A percentile compares a stretch with the other conserved stretches of the same genome.
Conservation (phyloP, 305 asterid species). For the Fraxinus albicans region DNA sequence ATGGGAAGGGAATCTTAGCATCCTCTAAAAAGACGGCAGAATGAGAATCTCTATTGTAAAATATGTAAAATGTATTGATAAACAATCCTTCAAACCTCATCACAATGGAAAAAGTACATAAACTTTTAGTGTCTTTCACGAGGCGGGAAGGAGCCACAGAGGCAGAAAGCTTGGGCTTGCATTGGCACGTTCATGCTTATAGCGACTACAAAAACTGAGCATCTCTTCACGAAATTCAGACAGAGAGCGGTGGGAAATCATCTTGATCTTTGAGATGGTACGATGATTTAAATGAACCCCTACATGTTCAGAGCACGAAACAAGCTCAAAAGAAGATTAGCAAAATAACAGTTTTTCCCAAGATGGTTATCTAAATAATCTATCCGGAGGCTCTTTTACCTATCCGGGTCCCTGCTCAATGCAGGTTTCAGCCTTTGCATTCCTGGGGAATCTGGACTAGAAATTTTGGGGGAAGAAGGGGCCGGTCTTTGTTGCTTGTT, state of each 20-base stretch:
- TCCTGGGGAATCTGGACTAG: slow-evolving; percentile 33
- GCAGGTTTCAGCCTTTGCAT: slow-evolving; percentile 35
- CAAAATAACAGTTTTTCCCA: slow-evolving; percentile 31
- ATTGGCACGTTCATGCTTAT: slow-evolving; percentile 1
- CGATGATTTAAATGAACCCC: slow-evolving; percentile 60
- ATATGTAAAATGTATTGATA: slow-evolving; percentile 4
- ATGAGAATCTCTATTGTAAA: slow-evolving; percentile 19
- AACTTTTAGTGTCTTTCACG: background rate
- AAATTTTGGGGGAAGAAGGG: slow-evolving; percentile 33
- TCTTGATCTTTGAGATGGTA: slow-evolving; percentile 81
- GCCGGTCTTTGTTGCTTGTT: slow-evolving; percentile 35
- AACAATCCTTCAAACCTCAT: slow-evolving; percentile 12
- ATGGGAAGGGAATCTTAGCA: background rate
- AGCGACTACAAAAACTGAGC: slow-evolving; percentile 17
- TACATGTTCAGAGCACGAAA: slow-evolving; percentile 41
- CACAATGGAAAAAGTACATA: background rate
- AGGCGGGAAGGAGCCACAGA: slow-evolving; percentile 33
- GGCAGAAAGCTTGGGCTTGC: slow-evolving; percentile 47
- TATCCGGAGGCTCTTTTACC: slow-evolving; percentile 47
- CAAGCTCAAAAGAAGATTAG: slow-evolving; percentile 33
- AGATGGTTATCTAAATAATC: slow-evolving; percentile 11
- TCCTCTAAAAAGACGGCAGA: slow-evolving; percentile 22
- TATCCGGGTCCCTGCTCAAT: slow-evolving; percentile 43
- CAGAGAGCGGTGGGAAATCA: slow-evolving; percentile 80
- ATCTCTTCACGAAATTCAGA: slow-evolving; percentile 30